Evolutionary conservation across 2,329 filamentous ascomycete species (phyloP).

Genomic region (Botryosphaeria dothidea): DNA sequence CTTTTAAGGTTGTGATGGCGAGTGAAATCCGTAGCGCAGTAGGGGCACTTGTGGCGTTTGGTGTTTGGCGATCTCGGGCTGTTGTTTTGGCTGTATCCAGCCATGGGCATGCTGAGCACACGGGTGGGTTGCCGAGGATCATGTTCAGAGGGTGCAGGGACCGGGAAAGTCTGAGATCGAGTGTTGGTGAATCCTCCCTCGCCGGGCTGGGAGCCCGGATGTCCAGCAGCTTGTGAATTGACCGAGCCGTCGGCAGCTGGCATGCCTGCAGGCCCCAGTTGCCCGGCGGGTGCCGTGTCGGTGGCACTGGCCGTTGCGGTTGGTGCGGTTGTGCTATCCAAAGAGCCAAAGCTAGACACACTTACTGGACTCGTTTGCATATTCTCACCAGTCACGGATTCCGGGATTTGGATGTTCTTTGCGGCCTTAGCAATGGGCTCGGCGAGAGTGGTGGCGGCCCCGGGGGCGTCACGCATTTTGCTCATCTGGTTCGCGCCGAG

Average conservation of each 20-base stretch:
- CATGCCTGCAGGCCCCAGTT: constrained; percentile 49
- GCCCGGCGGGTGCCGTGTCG: constrained; percentile 51
- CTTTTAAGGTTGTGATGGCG: constrained; percentile 97
- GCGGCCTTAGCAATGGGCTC: constrained; percentile 50
- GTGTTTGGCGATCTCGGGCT: constrained; percentile 69
- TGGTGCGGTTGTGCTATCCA: constrained; percentile 48
- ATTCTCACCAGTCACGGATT: constrained; percentile 44
- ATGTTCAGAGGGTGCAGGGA: constrained; percentile 52
- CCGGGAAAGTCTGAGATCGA: constrained; percentile 66
- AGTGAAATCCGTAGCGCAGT: constrained; percentile 95
- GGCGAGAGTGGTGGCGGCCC: constrained; percentile 45
- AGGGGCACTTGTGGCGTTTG: constrained; percentile 95
- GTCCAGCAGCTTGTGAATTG: constrained; percentile 23
- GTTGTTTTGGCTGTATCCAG: constrained; percentile 56
- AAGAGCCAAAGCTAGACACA: constrained; percentile 55
- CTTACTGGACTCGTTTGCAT: constrained; percentile 56
- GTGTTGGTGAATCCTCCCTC: constrained; percentile 40
- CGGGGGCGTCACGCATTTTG: constrained; percentile 44
- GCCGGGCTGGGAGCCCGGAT: constrained; percentile 25
- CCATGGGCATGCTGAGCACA: constrained; percentile 60
- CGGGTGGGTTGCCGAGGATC: constrained; percentile 54
- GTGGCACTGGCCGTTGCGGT: constrained; percentile 49
- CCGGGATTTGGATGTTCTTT: constrained; percentile 52
- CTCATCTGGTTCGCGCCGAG: constrained; percentile 45
- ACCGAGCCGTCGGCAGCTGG: constrained; percentile 38